Evolutionary conservation across 129 eudicot genomes (phyloP).

Genomic region (Apium graveolens): DNA sequence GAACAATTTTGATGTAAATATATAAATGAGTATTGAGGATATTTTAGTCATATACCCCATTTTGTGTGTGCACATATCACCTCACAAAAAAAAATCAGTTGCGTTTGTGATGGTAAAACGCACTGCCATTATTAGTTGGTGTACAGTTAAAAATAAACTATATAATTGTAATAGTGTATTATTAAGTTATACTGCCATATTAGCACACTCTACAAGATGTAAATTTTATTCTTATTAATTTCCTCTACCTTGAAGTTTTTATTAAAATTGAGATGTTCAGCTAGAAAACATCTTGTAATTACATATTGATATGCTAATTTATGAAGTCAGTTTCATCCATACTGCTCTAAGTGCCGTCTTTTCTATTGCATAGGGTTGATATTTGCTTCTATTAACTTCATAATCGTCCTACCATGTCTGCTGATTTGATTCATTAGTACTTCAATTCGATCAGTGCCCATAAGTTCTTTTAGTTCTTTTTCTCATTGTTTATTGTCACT

Average conservation of each 20-base stretch:
- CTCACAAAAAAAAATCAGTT: not conserved
- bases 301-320: not conserved
- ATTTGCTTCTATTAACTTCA: not conserved
- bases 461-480: not conserved
- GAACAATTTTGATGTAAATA: no score
- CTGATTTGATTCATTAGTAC: not conserved
- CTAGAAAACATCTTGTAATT: not conserved
- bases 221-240: not conserved
- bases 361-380: not conserved
- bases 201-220: not conserved
- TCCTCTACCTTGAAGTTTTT: not conserved
- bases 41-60: no score
- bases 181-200: not conserved
- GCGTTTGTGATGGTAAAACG: not conserved
- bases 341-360: not conserved
- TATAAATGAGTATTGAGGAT: no score
- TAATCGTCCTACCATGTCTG: not conserved
- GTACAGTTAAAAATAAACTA: not conserved
- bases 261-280: not conserved
- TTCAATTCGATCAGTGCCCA: not conserved
- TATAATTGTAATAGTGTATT: not conserved
- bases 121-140: not conserved
- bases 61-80: no score
- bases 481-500: not conserved
- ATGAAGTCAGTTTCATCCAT: not conserved